phyloP scores from a whole-genome alignment of 106 monocot genomes.

The Apostasia shenzhenica region DNA sequence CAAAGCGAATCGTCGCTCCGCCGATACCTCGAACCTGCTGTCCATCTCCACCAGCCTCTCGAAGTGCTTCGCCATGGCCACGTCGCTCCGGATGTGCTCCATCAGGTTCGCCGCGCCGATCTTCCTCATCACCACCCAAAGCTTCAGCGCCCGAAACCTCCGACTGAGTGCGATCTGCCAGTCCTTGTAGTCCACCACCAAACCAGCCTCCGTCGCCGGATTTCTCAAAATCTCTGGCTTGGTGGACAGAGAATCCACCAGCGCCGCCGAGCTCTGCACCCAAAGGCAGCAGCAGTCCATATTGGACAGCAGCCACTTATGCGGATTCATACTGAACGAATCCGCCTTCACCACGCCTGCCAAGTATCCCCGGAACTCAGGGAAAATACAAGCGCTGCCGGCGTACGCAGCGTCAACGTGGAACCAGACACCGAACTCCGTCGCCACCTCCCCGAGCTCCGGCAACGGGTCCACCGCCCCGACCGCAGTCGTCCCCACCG shows the following conservation, averaged over 20 bases:
- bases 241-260: constrained; percentile 24
- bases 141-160: constrained; percentile 34
- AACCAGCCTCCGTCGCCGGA: constrained; percentile 3
- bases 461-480: constrained; percentile 36
- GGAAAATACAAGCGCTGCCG: constrained; percentile 25
- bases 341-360: constrained; percentile 37
- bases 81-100: constrained; percentile 27
- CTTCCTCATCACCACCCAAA: constrained; percentile 44
- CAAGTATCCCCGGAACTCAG: constrained; percentile 24
- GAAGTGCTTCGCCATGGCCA: constrained; percentile 14
- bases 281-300: constrained; percentile 61
- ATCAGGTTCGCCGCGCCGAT: constrained; percentile 23
- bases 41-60: constrained; percentile 17
- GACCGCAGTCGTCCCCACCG: constrained; percentile 35
- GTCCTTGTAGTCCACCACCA: constrained; percentile 54
- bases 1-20: constrained; percentile 21
- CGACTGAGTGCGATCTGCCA: constrained; percentile 50
- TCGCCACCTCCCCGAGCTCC: constrained; percentile 21
- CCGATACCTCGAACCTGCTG: constrained; percentile 29
- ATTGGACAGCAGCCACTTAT: constrained; percentile 54
- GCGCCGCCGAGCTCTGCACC: constrained; percentile 9
- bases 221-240: constrained; percentile 44
- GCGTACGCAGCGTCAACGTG: constrained; percentile 42
- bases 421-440: constrained; percentile 24
- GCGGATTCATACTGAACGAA: constrained; percentile 45